Conservation (phyloP, 1,284 basidiomycete species). For the Exobasidium cylindrosporum region DNA sequence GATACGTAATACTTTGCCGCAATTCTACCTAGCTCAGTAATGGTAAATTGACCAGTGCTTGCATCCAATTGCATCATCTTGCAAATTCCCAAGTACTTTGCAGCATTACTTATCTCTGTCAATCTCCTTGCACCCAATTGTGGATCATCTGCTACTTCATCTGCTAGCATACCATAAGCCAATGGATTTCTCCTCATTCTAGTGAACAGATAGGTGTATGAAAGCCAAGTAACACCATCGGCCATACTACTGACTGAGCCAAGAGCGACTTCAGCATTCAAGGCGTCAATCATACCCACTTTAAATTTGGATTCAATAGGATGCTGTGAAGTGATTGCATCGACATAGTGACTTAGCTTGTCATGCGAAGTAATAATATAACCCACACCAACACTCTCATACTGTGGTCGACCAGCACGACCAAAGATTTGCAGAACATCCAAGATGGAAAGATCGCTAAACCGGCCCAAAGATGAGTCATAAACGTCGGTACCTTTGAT, state of each 20-base stretch:
- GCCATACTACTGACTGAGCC: constrained; percentile 85
- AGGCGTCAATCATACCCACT: constrained; percentile 79
- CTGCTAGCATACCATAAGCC: constrained; percentile 77
- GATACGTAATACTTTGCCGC: constrained; percentile 96
- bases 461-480: constrained; percentile 58
- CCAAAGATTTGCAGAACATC: constrained; percentile 97
- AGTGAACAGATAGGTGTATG: constrained; percentile 95
- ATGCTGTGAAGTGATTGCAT: constrained; percentile 80
- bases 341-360: constrained; percentile 87
- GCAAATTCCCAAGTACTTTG: constrained; percentile 68
- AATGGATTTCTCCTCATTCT: constrained; percentile 91
- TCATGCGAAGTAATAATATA: constrained; percentile 94
- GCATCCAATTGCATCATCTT: constrained; percentile 81
- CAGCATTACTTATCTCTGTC: constrained; percentile 70
- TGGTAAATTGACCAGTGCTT: constrained; percentile 65
- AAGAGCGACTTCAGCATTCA: constrained; percentile 93
- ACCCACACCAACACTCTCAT: constrained; percentile 92
- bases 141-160: constrained; percentile 73
- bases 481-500: constrained; percentile 99
- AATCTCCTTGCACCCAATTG: constrained; percentile 72
- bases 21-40: constrained; percentile 86
- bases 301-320: constrained; percentile 92
- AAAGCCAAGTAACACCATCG: constrained; percentile 92
- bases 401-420: constrained; percentile 90
- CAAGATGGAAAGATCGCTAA: constrained; percentile 88